phyloP scores from a whole-genome alignment of 306 rosid species.

The Crataegus laevigata region DNA sequence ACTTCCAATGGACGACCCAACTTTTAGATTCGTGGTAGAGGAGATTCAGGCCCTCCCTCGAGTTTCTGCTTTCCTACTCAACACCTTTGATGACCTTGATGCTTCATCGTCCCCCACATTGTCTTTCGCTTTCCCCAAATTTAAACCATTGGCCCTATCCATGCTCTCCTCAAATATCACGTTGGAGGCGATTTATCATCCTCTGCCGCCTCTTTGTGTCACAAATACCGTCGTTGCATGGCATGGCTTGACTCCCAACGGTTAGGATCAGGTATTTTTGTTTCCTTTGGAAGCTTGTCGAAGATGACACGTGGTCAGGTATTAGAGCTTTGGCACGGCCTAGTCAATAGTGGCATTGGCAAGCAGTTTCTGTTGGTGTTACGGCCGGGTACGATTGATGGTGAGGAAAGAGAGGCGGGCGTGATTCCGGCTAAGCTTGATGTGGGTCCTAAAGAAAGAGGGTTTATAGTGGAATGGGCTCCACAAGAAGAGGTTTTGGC shows the following conservation, averaged over 20 bases:
- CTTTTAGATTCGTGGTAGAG: not conserved
- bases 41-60: not conserved
- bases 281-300: constrained; percentile 5
- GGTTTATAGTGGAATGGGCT: constrained; percentile 18
- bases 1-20: not conserved
- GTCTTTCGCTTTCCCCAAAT: not conserved
- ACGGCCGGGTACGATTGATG: not conserved
- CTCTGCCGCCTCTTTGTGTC: not conserved
- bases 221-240: not conserved
- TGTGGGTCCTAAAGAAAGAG: constrained; percentile 8
- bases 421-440: constrained; percentile 2
- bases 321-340: constrained; percentile 11
- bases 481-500: constrained; percentile 26
- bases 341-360: not conserved
- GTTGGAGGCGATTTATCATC: not conserved
- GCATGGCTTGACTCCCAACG: constrained; percentile 1
- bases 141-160: constrained; percentile 5
- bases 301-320: not conserved
- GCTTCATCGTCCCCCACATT: not conserved
- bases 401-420: not conserved
- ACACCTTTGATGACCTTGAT: not conserved
- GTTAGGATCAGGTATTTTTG: not conserved
- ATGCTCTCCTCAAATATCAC: not conserved
- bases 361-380: not conserved
- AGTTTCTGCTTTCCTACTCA: constrained; percentile 3